Evolutionary conservation across 2,329 filamentous ascomycete genomes (phyloP), one percentile per base, ranked within the genome.

Genomic region (Phaeosphaeria sp.): DNA sequence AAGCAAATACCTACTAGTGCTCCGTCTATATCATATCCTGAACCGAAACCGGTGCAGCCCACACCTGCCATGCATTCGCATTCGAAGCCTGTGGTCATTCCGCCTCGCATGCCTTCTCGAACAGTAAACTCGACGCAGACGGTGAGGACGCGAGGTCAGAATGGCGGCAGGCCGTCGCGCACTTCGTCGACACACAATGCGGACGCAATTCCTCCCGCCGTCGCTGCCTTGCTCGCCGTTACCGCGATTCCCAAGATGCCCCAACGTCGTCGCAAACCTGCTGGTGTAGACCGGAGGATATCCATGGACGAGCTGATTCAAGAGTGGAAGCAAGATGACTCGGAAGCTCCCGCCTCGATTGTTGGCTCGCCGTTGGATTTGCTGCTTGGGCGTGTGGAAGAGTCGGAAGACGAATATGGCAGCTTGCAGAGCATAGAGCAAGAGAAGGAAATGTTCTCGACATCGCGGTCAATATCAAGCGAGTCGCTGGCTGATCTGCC

Each of bases 231-330:
- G 54, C 75, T 89, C 33, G 83, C 86, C 54, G 81, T 86, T 46
- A 89, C 86, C 1, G 77, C 84, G 2, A 88, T 89, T 49, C 86
- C 86, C 2, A 80, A 81, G 20, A 83, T 82, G 57, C 77, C 75
- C 3, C 73, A 75, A 59, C 76, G 76, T 9, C 74, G 75, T 13
- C 59, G 75, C 74, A 79, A 71, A 70, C 77, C 61, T 71, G 81
- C 71, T 66, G 78, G 65, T 7, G 69, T 74, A 76, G 68, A 76
- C 53, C 76, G 77, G 57, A 74, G 72, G 18, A 79, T 83, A 47
- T 87, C 86, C 50, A 87, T 85, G 67, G 83, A 84, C 58, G 80
- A 87, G 67, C 69, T 88, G 67, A 81, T 85, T 63, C 82, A 83
- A 59, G 83, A 84, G 64, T 82, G 82, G 72, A 83, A 79, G 65